Base-by-base conservation (phyloP, 306 rosid species). In the Erythrophleum fordii region DNA sequence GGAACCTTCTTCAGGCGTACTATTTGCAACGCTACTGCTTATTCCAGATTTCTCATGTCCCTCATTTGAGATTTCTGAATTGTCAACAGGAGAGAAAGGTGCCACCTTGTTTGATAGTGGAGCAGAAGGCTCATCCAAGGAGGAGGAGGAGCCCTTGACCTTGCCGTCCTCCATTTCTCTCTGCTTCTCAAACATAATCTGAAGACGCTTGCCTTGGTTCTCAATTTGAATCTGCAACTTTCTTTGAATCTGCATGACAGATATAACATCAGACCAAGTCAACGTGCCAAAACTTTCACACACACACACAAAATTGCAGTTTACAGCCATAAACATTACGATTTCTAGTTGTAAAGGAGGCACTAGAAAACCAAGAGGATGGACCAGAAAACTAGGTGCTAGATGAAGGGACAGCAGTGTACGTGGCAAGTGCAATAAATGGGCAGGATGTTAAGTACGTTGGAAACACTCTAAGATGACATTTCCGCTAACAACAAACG, bases 161-260 rank as follows among this genome's bases (percentile, higher is more conserved):
- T 80, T 91, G 82, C 53, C 60, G 77, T 78, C 93, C 65, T 84
- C 92, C 79, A 85, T 90, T 75, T 81, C 89, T 79, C 81, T 88
- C 58, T 89, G 98, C 20, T 90, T 83, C 89, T 95, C 95, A 81
- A 92, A 87, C 92, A 95, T 92, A 92, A 81, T 81, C 72, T 90
- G 90, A 52, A 95, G 95, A 75, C 68, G 79, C 83, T 91, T 90
- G 59, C 92, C 97, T 86, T 95, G 99, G 85, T 85, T 85, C 82
- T 95, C 99, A 78, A 95, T 87, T 83, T 92, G 85, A 81, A 95
- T 85, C 85, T 95, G 99, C 86, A 95, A 81, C 52, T 86, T 93
- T 80, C 94, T 91, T 88, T 95, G 99, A 66, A 83, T 86, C 97
- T 95, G 87, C 45, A 62, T 58, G n/a, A 34, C 60, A 86, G 58